phyloP scores from a whole-genome alignment of 495 filamentous ascomycete genomes.

The Lophiotrema nucula region DNA sequence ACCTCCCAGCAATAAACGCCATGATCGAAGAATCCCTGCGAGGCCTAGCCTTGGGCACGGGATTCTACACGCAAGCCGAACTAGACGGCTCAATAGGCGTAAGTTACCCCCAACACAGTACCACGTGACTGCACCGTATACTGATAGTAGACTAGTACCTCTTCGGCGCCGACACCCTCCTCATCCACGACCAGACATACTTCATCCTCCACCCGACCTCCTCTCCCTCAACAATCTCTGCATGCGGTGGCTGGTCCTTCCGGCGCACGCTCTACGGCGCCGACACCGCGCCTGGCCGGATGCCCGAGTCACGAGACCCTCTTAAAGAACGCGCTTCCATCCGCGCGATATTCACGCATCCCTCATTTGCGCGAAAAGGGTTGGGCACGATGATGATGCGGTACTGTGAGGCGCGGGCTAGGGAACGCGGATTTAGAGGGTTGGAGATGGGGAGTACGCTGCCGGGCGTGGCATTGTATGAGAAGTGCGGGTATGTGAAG shows the following conservation, averaged over 20 bases:
- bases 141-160: too few species aligned
- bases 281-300: conserved; percentile 25
- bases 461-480: conserved; percentile 29
- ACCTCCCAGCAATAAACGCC: conserved; percentile 22
- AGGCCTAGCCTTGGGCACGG: not conserved
- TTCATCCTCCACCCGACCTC: conserved; percentile 22
- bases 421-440: conserved; percentile 21
- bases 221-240: conserved; percentile 10
- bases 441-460: conserved; percentile 32
- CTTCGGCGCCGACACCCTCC: conserved; percentile 29
- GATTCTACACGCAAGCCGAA: conserved; percentile 21
- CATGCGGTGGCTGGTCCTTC: conserved; percentile 30
- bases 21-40: conserved; percentile 25
- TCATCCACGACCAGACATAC: conserved; percentile 26
- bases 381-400: conserved; percentile 33
- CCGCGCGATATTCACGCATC: conserved; percentile 32
- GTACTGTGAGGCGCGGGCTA: conserved; percentile 27
- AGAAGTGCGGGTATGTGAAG: conserved; percentile 29
- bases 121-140: too few species aligned
- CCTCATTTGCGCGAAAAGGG: conserved; percentile 19
- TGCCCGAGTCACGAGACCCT: conserved; percentile 20
- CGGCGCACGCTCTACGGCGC: conserved; percentile 27
- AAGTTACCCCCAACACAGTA: too few species aligned
- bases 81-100: conserved; percentile 30
- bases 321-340: conserved; percentile 19